phyloP scores from a whole-genome alignment of 2,329 filamentous ascomycete species.

The Phyllosticta paracitricarpa region DNA sequence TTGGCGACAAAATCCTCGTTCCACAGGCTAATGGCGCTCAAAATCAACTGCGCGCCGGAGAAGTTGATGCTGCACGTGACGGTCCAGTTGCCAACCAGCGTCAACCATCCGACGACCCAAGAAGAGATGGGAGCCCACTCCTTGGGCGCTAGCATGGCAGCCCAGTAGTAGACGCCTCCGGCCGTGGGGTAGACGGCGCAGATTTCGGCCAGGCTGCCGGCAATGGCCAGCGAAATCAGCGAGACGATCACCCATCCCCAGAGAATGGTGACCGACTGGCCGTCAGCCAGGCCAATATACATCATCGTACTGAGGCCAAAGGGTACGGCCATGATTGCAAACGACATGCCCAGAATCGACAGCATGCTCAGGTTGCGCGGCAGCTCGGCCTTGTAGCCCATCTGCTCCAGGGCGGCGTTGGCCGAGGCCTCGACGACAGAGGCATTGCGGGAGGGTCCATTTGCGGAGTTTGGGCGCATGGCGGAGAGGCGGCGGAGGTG shows the following conservation, averaged over 20 bases:
- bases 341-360: constrained; percentile 57
- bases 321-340: constrained; percentile 65
- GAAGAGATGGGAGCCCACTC: constrained; percentile 57
- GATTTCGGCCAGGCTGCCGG: constrained; percentile 58
- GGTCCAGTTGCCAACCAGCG: constrained; percentile 65
- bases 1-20: constrained; percentile 59
- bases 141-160: constrained; percentile 55
- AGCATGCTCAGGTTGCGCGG: constrained; percentile 59
- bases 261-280: constrained; percentile 57
- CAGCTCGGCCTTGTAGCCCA: constrained; percentile 60
- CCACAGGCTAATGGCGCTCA: constrained; percentile 59
- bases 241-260: constrained; percentile 62
- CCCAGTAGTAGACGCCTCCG: constrained; percentile 61
- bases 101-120: constrained; percentile 63
- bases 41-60: constrained; percentile 58
- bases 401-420: constrained; percentile 51
- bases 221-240: constrained; percentile 53
- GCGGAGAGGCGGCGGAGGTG: background rate
- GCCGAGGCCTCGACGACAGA: constrained; percentile 24
- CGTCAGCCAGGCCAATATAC: constrained; percentile 58
- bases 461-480: constrained; percentile 4
- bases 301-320: constrained; percentile 60
- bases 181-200: constrained; percentile 59
- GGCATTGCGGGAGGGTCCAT: constrained; percentile 5
- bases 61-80: constrained; percentile 57